Conservation (phyloP, 2,329 filamentous ascomycete species). For the Xylariaceae sp. region DNA sequence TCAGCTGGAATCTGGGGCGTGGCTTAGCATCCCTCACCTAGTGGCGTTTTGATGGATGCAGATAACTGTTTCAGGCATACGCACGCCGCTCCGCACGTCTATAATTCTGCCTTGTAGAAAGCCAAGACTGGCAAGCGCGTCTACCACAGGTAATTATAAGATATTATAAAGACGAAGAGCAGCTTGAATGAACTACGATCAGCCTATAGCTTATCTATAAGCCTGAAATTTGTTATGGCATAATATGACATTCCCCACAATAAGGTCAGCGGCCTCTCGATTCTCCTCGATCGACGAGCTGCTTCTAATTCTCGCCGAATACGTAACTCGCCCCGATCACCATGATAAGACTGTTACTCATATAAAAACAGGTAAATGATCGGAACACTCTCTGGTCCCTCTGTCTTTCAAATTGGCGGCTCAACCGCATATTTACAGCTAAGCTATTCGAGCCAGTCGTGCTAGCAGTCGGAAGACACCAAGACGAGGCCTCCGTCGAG, state of each 20-base stretch:
- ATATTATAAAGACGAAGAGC: background rate
- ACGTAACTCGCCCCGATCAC: conserved; percentile 4
- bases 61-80: conserved; percentile 1
- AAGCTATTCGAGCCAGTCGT: conserved; percentile 13
- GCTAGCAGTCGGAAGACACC: conserved; percentile 3
- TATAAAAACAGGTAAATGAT: conserved; percentile 7
- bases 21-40: too few species aligned
- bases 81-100: background rate
- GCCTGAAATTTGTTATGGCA: background rate
- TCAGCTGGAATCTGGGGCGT: too few species aligned
- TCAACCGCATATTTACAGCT: conserved; percentile 23
- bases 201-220: too few species aligned
- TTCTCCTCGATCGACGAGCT: conserved; percentile 25
- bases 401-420: conserved; percentile 16
- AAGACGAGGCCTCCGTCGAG: background rate
- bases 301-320: conserved; percentile 17
- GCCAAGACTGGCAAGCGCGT: conserved; percentile 10
- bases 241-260: background rate
- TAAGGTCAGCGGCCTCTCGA: conserved; percentile 11
- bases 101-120: conserved; percentile 1
- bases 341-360: background rate
- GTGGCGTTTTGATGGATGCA: too few species aligned
- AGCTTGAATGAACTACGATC: too few species aligned
- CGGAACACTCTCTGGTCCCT: conserved; percentile 18
- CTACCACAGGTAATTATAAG: background rate